phyloP scores from a whole-genome alignment of 1,284 basidiomycete genomes.

The Melampsora americana region DNA sequence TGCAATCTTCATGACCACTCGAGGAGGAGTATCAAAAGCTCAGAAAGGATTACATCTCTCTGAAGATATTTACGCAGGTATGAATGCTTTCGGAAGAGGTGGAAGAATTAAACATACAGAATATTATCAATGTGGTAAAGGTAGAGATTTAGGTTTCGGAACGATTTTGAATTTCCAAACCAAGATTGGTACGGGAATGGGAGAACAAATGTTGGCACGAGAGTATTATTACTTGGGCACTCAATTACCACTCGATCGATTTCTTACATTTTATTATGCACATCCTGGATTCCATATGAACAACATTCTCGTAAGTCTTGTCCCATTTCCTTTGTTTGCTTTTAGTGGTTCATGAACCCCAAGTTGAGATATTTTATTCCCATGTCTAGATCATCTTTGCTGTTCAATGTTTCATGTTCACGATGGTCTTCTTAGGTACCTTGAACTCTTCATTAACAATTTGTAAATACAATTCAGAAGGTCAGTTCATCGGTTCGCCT shows the following conservation, averaged over 20 bases:
- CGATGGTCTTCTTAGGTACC: slow-evolving; percentile 86
- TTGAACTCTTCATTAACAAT: slow-evolving; percentile 73
- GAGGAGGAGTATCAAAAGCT: slow-evolving; percentile 96
- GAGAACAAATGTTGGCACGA: slow-evolving; percentile 97
- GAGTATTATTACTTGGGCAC: slow-evolving; percentile 99
- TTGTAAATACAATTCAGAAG: slow-evolving; percentile 70
- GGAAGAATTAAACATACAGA: slow-evolving; percentile 98
- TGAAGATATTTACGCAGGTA: slow-evolving; percentile 99
- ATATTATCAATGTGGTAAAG: slow-evolving; percentile 87
- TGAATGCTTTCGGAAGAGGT: slow-evolving; percentile 95
- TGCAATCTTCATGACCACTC: slow-evolving; percentile 95
- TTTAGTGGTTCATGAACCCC: neutral
- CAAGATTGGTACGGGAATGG: slow-evolving; percentile 99
- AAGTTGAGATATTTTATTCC: neutral
- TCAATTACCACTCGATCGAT: slow-evolving; percentile 95
- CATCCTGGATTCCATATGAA: slow-evolving; percentile 99
- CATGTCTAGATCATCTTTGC: slow-evolving; percentile 68
- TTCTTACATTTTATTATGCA: slow-evolving; percentile 99
- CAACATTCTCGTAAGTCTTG: slow-evolving; percentile 73
- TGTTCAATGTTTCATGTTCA: slow-evolving; percentile 78
- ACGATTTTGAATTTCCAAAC: slow-evolving; percentile 99
- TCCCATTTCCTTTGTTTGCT: neutral
- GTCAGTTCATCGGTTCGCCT: slow-evolving; percentile 68
- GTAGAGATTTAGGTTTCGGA: slow-evolving; percentile 96
- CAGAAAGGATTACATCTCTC: slow-evolving; percentile 97